Evolutionary conservation across 1,284 basidiomycete genomes (phyloP).

Genomic region (Meira miltonrushii): DNA sequence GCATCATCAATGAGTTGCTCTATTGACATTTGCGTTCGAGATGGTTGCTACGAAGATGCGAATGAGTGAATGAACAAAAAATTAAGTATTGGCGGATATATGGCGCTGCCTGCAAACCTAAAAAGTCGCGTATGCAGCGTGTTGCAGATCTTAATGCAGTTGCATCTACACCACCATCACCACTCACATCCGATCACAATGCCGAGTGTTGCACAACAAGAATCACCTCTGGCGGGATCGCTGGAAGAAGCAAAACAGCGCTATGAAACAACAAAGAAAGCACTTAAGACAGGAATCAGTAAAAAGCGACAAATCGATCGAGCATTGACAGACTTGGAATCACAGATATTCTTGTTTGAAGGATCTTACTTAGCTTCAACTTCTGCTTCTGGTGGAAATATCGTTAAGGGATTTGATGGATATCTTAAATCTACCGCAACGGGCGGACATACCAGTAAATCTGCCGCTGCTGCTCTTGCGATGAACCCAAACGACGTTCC

Average conservation of each 20-base stretch:
- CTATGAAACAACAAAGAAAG: constrained; percentile 32
- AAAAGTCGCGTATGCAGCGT: no score
- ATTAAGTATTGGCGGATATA: no score
- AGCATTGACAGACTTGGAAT: constrained; percentile 45
- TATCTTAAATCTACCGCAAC: constrained; percentile 31
- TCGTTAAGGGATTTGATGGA: constrained; percentile 49
- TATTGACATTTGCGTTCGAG: background rate
- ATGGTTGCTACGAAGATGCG: background rate
- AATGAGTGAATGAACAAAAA: background rate
- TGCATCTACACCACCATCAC: no score
- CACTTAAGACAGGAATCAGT: constrained; percentile 32
- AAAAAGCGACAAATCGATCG: constrained; percentile 44
- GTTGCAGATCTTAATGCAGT: no score
- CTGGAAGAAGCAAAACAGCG: constrained; percentile 45
- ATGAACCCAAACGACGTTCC: constrained; percentile 18
- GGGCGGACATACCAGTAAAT: background rate
- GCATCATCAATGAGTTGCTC: background rate
- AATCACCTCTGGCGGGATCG: constrained; percentile 16
- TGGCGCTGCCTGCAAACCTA: no score
- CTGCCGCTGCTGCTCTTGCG: background rate
- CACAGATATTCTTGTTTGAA: constrained; percentile 50
- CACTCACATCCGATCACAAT: background rate
- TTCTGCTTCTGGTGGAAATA: constrained; percentile 44
- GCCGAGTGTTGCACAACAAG: background rate
- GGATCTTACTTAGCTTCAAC: constrained; percentile 48